Conservation (phyloP, 1,139 yeast species). For the Saccharomyces hybrid region DNA sequence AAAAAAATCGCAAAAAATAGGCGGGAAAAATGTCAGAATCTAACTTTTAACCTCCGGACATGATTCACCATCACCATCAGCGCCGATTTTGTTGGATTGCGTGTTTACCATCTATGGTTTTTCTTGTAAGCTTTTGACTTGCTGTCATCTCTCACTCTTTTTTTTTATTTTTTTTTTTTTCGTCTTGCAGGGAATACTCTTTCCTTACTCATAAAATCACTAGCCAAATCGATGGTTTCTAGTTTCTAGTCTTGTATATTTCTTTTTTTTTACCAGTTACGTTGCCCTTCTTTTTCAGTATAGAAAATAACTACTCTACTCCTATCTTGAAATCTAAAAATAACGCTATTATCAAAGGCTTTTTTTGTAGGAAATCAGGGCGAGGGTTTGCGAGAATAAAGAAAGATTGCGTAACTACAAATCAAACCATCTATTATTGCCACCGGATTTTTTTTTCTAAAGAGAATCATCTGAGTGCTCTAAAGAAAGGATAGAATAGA, state of each 20-base stretch:
- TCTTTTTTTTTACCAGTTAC: background rate
- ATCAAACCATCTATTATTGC: background rate
- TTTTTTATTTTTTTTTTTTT: background rate
- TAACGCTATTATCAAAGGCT: background rate
- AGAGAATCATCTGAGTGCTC: background rate
- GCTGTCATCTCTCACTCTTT: background rate
- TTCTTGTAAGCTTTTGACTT: background rate
- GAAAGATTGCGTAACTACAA: background rate
- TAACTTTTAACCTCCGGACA: background rate
- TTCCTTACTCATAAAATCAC: background rate
- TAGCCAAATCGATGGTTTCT: background rate
- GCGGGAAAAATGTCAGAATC: background rate
- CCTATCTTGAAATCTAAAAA: constrained; percentile 1
- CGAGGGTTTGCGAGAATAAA: background rate
- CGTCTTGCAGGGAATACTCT: background rate
- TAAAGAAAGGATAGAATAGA: background rate
- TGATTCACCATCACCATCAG: background rate
- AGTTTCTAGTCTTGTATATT: background rate
- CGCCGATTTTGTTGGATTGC: constrained; percentile 1
- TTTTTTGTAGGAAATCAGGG: background rate
- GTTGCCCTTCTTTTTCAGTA: background rate
- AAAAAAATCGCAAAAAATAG: background rate
- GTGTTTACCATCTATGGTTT: background rate
- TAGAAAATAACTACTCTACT: background rate
- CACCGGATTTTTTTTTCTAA: background rate